Base-by-base conservation (phyloP, 2,329 filamentous ascomycete genomes). In the Exophiala alcalophila region DNA sequence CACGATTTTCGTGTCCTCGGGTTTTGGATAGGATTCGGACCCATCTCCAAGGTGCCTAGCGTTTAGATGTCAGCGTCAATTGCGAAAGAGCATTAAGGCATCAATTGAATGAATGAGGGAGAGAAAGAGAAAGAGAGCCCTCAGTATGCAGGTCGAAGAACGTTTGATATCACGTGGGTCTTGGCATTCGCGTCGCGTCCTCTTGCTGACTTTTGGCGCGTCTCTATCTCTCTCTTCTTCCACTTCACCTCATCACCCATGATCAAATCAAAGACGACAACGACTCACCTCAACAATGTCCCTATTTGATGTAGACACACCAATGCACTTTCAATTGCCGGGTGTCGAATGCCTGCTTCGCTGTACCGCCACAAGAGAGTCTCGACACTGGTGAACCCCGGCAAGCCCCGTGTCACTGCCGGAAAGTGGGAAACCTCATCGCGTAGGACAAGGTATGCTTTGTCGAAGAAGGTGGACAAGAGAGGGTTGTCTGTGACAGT, bases 151-250 rank as follows among this genome's bases (percentile, higher is more conserved):
- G n/a, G n/a, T n/a, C n/a, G n/a, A n/a, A n/a, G n/a, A n/a, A n/a
- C n/a, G n/a, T n/a, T 30, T 30, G 14, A 30, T 4, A 15, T 18
- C 28, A 18, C 15, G 4, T 15, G 3, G n/a, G 28, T 15, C 28
- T 31, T 31, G 28, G 28, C 28, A 31, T 31, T 8, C 28, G 20
- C 28, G 28, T 31, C n/a, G n/a, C n/a, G n/a, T n/a, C n/a, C n/a
- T n/a, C n/a, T n/a, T n/a, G n/a, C n/a, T n/a, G n/a, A n/a, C n/a
- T n/a, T n/a, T n/a, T n/a, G n/a, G n/a, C n/a, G n/a, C n/a, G n/a
- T n/a, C n/a, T n/a, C n/a, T n/a, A n/a, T n/a, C n/a, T n/a, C n/a
- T n/a, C n/a, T n/a, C n/a, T n/a, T n/a, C n/a, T n/a, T n/a, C n/a
- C n/a, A n/a, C n/a, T n/a, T n/a, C n/a, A n/a, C n/a, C n/a, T n/a